phyloP scores from a whole-genome alignment of 306 rosid species.

The Castanea sativa region DNA sequence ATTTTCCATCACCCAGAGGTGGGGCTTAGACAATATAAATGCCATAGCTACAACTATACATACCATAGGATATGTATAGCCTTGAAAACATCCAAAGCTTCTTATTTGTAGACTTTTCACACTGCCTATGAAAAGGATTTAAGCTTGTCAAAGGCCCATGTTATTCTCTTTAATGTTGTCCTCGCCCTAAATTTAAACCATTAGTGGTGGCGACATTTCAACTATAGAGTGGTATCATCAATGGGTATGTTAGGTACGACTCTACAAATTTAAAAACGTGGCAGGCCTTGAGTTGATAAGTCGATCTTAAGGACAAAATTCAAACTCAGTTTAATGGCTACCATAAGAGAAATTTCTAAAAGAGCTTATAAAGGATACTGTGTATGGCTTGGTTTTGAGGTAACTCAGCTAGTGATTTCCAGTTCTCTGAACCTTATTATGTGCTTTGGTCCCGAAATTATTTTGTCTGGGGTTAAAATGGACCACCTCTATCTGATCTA shows the following conservation, averaged over 20 bases:
- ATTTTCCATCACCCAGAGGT: not conserved
- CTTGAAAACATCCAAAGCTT: not conserved
- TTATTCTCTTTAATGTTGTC: not conserved
- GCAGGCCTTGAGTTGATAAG: not conserved
- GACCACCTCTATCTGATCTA: not conserved
- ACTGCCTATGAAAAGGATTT: not conserved
- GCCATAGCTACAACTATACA: no score
- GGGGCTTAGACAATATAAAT: not conserved
- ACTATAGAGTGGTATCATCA: not conserved
- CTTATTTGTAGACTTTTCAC: not conserved
- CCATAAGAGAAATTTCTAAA: not conserved
- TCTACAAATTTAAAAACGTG: not conserved
- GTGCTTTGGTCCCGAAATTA: not conserved
- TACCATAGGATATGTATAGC: not conserved
- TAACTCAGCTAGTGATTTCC: not conserved
- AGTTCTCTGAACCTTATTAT: not conserved
- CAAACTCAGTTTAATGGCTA: not conserved
- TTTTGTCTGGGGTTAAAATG: not conserved
- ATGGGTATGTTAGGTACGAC: not conserved
- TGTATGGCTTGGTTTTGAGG: not conserved
- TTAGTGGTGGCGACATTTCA: not conserved
- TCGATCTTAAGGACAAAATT: not conserved
- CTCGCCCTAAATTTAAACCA: not conserved
- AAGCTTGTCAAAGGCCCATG: not conserved
- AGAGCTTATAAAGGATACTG: no score